phyloP scores from a whole-genome alignment of 805 yeast species.

The Pichia eremophila region DNA sequence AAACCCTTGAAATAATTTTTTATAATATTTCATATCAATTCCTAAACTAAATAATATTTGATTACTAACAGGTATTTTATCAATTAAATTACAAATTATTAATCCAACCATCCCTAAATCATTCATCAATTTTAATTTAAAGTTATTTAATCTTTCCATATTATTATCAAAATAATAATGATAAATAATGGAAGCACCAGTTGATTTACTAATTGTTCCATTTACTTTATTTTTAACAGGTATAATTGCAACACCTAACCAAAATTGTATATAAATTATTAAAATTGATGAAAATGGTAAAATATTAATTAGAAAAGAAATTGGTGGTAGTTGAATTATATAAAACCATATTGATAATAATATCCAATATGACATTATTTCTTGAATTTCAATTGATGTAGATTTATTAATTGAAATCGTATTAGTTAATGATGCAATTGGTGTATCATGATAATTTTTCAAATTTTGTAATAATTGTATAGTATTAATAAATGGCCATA shows the following conservation, averaged over 20 bases:
- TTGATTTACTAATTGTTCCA: background rate
- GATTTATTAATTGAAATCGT: background rate
- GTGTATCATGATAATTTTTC: background rate
- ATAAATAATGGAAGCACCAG: conserved; percentile 9
- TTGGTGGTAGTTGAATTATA: conserved; percentile 11
- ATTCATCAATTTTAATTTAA: background rate
- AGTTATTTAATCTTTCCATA: background rate
- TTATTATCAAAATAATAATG: conserved; percentile 6
- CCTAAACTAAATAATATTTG: background rate
- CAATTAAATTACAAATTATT: background rate
- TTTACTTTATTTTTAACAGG: background rate
- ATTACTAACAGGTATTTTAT: background rate
- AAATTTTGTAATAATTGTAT: background rate
- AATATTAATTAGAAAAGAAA: conserved; percentile 33
- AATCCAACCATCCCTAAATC: background rate
- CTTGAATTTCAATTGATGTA: conserved; percentile 19
- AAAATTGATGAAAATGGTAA: conserved; percentile 49
- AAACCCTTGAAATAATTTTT: background rate
- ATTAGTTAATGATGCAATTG: conserved; percentile 2
- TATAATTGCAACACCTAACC: conserved; percentile 49
- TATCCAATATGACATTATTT: conserved; percentile 60
- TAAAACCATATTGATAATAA: conserved; percentile 33
- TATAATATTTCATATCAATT: background rate
- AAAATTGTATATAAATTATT: conserved; percentile 39
- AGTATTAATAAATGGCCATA: background rate